Evolutionary conservation across 139 green algal genomes (phyloP), one percentile per base, ranked within the genome.

Genomic region (Coelastrella sp.): DNA sequence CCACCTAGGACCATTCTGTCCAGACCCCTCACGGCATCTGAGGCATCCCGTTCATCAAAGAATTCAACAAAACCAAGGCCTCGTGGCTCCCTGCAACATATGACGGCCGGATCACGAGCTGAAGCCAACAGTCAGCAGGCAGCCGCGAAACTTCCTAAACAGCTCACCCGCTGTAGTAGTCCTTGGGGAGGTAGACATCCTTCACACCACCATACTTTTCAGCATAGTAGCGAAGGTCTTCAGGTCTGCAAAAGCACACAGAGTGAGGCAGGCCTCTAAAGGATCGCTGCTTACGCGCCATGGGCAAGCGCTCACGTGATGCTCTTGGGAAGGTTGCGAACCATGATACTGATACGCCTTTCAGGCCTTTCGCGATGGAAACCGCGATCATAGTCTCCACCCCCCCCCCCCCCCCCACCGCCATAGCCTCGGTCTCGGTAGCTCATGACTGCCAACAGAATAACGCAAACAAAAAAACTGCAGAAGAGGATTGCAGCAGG

Each of bases 11-110:
- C 58, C 49, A 84, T 88, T 24, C 90, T 49, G 59, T 95, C 93
- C 56, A 95, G 66, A n/a, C 68, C 78, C 70, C 94, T 83, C 76
- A 93, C 91, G 4, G 93, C 92, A 65, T 96, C 94, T 88, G 94
- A 89, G 7, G 92, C 92, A 73, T 95, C 93, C 8, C 91, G 86
- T 14, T 82, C 27, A 63, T 94, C 91, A 0, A 89, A 85, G 76
- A 90, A 96, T 66, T 96, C 95, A 12, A 96, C 35, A 76, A 96
- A 96, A 5, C 90, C 94, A 17, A 96, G 91, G 27, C 95, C 95
- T 0, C 95, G 82, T 7, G 92, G 82, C 78, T 95, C 91, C 59
- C 91, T 94, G 79, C 79, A 85, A 11, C 14, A 35, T 59, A 19
- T 27, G 17, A 8, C n/a, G 10, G 15, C 10, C 15, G 68, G 68